Conservation (phyloP, 441 rosid genomes). For the Cnidoscolus chayamansa region DNA sequence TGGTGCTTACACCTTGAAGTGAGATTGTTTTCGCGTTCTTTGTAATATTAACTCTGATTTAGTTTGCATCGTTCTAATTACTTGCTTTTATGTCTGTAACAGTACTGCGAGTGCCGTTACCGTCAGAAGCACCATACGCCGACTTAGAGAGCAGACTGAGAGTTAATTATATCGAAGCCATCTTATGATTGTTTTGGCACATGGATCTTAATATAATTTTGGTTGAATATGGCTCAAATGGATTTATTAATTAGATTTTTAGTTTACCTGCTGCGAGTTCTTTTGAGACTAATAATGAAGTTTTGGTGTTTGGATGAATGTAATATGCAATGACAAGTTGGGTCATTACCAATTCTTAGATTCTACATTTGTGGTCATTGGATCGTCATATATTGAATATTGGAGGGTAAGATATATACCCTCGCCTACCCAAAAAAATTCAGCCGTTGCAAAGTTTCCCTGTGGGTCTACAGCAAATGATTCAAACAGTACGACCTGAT, state of each 20-base stretch:
- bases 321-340: no score
- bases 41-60: neutral
- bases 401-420: no score
- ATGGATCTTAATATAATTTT: constrained; percentile 7
- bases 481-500: no score
- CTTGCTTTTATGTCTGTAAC: constrained; percentile 9
- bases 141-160: constrained; percentile 93
- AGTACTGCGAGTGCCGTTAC: constrained; percentile 94
- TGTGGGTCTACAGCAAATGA: no score
- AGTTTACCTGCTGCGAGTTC: neutral
- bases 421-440: no score
- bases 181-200: neutral
- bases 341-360: no score
- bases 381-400: no score
- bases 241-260: neutral
- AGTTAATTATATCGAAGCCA: constrained; percentile 32
- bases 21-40: constrained; percentile 14
- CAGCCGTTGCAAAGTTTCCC: no score
- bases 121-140: constrained; percentile 74
- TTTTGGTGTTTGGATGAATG: no score
- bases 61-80: neutral
- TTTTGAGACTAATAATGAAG: neutral
- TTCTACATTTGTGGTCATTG: no score
- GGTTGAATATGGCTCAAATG: neutral
- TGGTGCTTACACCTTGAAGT: constrained; percentile 96